Evolutionary conservation across 345 rosid species (phyloP).

Genomic region (Citrus hindsii): DNA sequence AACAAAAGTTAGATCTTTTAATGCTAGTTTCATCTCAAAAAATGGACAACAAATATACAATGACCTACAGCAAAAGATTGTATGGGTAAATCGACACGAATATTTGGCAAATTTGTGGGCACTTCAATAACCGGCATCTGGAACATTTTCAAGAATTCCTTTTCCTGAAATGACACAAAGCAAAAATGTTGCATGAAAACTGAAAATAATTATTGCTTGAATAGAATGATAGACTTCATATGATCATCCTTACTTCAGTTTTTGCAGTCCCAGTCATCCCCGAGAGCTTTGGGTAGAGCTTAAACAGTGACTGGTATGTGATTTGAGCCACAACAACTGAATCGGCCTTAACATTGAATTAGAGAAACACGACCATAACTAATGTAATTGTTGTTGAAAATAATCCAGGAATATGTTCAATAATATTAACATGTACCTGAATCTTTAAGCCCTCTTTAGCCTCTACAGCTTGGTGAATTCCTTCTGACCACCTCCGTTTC

Average conservation of each 20-base stretch:
- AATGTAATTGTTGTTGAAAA: background rate
- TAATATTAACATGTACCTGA: slow-evolving; percentile 45
- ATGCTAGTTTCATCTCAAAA: slow-evolving; percentile 1
- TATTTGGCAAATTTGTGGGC: slow-evolving; percentile 88
- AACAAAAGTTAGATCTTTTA: background rate
- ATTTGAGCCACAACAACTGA: slow-evolving; percentile 97
- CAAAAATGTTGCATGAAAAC: background rate
- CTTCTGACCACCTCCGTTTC: slow-evolving; percentile 96
- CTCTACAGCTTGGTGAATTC: slow-evolving; percentile 97
- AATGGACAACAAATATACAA: slow-evolving; percentile 2
- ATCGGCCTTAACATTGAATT: slow-evolving; percentile 61
- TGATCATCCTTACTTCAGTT: slow-evolving; percentile 65
- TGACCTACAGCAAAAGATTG: slow-evolving; percentile 89
- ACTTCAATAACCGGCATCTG: slow-evolving; percentile 89
- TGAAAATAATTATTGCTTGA: background rate
- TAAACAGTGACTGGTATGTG: slow-evolving; percentile 92
- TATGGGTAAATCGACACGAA: slow-evolving; percentile 84
- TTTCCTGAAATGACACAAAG: slow-evolving; percentile 54
- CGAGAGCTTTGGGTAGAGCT: slow-evolving; percentile 92
- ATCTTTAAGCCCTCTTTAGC: slow-evolving; percentile 94
- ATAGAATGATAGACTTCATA: background rate
- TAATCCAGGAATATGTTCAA: slow-evolving; percentile 9
- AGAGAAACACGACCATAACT: background rate
- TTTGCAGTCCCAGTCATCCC: slow-evolving; percentile 99
- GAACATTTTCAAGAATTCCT: slow-evolving; percentile 90